phyloP scores from a whole-genome alignment of 495 filamentous ascomycete species.

The Talaromyces nanjingensis region DNA sequence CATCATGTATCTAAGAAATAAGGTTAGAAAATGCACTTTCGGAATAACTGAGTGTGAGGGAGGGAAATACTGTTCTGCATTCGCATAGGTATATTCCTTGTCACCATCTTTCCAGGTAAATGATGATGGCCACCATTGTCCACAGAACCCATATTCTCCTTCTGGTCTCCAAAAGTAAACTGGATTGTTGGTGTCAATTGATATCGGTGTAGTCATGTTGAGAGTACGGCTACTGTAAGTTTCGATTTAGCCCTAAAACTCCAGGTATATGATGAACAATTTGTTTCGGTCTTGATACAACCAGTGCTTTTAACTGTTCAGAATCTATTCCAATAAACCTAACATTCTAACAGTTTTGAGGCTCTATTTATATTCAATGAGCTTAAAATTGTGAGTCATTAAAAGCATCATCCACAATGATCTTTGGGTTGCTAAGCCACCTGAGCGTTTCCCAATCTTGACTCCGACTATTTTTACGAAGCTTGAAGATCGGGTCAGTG shows the following conservation, averaged over 20 bases:
- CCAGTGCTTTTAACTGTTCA: too few relatives aligned
- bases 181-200: slow-evolving; percentile 10
- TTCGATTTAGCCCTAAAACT: neutral
- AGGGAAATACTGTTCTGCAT: slow-evolving; percentile 20
- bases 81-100: slow-evolving; percentile 16
- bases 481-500: neutral
- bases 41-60: neutral
- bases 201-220: neutral
- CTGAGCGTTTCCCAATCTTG: neutral
- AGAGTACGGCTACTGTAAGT: neutral
- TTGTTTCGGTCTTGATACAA: too few relatives aligned
- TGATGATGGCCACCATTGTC: slow-evolving; percentile 28
- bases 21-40: neutral
- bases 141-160: slow-evolving; percentile 23
- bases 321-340: too few relatives aligned
- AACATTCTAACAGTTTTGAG: neutral
- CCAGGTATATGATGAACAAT: too few relatives aligned
- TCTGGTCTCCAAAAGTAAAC: slow-evolving; percentile 29
- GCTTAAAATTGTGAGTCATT: neutral
- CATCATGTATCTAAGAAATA: slow-evolving; percentile 49
- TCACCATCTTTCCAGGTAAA: slow-evolving; percentile 20
- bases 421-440: neutral
- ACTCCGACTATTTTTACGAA: neutral
- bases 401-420: neutral
- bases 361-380: neutral